phyloP scores from a whole-genome alignment of 1,284 basidiomycete genomes.

The Ganoderma sinense region DNA sequence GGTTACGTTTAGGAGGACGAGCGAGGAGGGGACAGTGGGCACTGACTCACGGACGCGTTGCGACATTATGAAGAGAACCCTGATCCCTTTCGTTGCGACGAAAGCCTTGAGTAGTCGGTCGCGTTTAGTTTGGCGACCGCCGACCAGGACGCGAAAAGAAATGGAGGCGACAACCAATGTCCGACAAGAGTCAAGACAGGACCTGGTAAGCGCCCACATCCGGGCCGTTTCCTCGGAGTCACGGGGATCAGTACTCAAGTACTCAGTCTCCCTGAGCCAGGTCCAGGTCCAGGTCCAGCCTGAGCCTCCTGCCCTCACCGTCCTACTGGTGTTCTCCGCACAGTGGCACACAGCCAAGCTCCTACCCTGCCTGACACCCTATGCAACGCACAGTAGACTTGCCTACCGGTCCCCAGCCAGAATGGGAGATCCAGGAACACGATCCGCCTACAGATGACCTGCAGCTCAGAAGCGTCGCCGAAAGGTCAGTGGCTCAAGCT shows the following conservation, averaged over 20 bases:
- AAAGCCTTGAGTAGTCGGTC: not conserved
- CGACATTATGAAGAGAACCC: constrained; percentile 56
- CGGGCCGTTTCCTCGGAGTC: not conserved
- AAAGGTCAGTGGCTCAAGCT: constrained; percentile 57
- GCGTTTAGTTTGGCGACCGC: not conserved
- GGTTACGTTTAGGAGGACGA: constrained; percentile 5
- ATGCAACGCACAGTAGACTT: constrained; percentile 48
- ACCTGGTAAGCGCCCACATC: not conserved
- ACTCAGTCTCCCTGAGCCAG: too few species aligned
- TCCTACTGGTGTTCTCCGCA: not conserved
- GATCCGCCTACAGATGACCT: constrained; percentile 40
- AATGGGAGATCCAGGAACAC: constrained; percentile 61
- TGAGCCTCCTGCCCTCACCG: not conserved
- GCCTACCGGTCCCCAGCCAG: constrained; percentile 60
- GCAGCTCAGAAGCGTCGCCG: constrained; percentile 53
- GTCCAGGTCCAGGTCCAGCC: too few species aligned
- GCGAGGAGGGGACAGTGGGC: constrained; percentile 25
- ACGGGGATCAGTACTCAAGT: too few species aligned
- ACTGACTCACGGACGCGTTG: constrained; percentile 74
- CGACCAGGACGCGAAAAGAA: too few species aligned
- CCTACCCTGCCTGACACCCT: not conserved
- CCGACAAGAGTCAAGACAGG: too few species aligned
- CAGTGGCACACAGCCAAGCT: not conserved
- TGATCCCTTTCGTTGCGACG: not conserved
- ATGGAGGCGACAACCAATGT: not conserved